Evolutionary conservation across 169 alveolate species (phyloP).

Genomic region (Plasmodium relictum): DNA sequence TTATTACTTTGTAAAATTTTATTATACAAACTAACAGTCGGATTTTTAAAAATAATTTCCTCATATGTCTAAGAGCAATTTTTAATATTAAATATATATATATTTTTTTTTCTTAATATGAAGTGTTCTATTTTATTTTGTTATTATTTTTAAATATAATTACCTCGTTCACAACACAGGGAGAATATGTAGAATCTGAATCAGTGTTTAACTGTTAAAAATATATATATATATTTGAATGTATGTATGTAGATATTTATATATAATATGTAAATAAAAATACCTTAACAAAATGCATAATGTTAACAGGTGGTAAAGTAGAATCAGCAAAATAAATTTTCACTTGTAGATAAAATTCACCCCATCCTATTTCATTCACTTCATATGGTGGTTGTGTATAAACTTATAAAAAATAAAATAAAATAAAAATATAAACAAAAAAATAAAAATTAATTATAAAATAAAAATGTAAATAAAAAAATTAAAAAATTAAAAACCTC

Average conservation of each 20-base stretch:
- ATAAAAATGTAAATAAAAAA: constrained; percentile 8
- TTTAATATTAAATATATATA: neutral
- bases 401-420: constrained; percentile 33
- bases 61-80: constrained; percentile 77
- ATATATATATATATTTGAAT: neutral
- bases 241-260: neutral
- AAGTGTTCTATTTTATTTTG: neutral
- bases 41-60: constrained; percentile 85
- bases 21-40: constrained; percentile 82
- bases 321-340: constrained; percentile 84
- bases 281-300: constrained; percentile 81
- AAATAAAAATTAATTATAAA: constrained; percentile 5
- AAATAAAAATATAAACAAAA: neutral
- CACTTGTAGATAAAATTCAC: constrained; percentile 85
- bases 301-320: constrained; percentile 82
- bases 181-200: constrained; percentile 11
- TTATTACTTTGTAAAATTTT: constrained; percentile 78
- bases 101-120: neutral
- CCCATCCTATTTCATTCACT: constrained; percentile 89
- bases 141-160: neutral
- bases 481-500: constrained; percentile 77
- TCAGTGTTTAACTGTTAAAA: constrained; percentile 45
- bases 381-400: constrained; percentile 86
- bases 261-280: neutral
- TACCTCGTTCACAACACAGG: constrained; percentile 76